Base-by-base conservation (phyloP, 2,329 filamentous ascomycete genomes). In the Septoria petroselini region DNA sequence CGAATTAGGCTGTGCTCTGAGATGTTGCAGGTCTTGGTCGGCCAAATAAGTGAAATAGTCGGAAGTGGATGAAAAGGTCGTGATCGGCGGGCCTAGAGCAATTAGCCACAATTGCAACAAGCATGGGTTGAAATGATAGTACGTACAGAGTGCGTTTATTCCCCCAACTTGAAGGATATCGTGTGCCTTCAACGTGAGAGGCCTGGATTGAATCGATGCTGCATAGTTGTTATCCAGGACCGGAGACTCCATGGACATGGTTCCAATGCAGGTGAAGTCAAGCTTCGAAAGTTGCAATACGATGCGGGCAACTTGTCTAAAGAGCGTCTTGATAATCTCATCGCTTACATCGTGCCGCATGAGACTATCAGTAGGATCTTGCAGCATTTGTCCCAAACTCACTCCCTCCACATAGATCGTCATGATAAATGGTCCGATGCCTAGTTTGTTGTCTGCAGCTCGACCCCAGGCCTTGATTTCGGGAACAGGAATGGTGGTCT, bases 1-100 rank as follows among this genome's bases (percentile, higher is more conserved):
- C 15, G 62, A 58, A 46, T 62, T 65, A 4, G 45, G 57, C 40
- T 65, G 62, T 29, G 58, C 49, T 12, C 48, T 40, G 18, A 65
- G 52, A 34, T 66, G 60, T 37, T 50, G 45, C 21, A 55, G 46
- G 38, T 63, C 58, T 29, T 62, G 56, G 15, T 58, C 41, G n/a
- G 56, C 39, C 12, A 63, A 51, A 46, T 44, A 50, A 18, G 55
- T 21, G 44, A 65, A 55, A 45, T 61, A 65, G 1, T 41, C 51
- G 8, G 47, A 53, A 12, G 54, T 40, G 38, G 41, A 35, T 25
- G 50, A 11, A 29, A 53, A 53, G 21, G 30, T 49, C 21, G 19
- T 33, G 38, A 15, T 35, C 11, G 18, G 21, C 6, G 23, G 35
- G 31, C 46, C 48, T 53, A 17, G 12, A 33, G 44, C 25, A 44